Percentiles rank a stretch among this genome's conserved stretches.
Evolutionary conservation across 1,284 basidiomycete genomes (phyloP).

Genomic region (Microstroma glucosiphilum): DNA sequence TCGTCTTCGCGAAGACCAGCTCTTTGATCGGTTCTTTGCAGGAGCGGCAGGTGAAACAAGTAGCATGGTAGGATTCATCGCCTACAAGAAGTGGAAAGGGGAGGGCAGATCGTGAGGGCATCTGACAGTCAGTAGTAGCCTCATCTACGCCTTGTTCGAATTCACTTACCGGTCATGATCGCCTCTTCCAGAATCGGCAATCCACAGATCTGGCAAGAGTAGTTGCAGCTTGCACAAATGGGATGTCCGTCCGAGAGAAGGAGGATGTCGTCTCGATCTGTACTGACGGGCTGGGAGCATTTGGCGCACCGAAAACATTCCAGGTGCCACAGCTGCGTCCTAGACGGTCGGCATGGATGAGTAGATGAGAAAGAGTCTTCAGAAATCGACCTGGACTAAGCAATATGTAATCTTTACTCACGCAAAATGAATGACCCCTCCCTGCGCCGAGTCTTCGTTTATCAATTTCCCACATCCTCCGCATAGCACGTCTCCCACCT

Average conservation of each 20-base stretch:
- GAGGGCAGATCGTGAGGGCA: too few relatives aligned
- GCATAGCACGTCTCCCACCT: constrained; percentile 37
- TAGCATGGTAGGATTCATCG: constrained; percentile 95
- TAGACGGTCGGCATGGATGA: background rate
- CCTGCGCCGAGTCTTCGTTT: constrained; percentile 38
- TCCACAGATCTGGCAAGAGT: constrained; percentile 56
- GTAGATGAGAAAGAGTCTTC: background rate
- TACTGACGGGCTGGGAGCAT: constrained; percentile 57
- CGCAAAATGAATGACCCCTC: constrained; percentile 41
- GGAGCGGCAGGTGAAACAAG: constrained; percentile 95
- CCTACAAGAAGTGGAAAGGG: constrained; percentile 48
- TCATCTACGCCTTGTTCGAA: too few relatives aligned
- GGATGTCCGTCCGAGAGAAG: constrained; percentile 93
- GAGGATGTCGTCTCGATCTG: constrained; percentile 83
- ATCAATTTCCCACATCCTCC: constrained; percentile 37
- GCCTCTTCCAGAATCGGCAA: constrained; percentile 55
- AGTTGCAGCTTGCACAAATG: constrained; percentile 93
- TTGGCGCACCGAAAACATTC: constrained; percentile 40
- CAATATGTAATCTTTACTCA: constrained; percentile 9
- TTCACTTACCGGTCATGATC: constrained; percentile 72
- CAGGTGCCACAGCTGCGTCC: constrained; percentile 40
- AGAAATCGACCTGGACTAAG: constrained; percentile 3
- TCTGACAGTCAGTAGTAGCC: too few relatives aligned
- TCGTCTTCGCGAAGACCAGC: constrained; percentile 95
- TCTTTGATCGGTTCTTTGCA: constrained; percentile 93